phyloP scores from a whole-genome alignment of 331 rosid species.

The Pyrus hybrid region DNA sequence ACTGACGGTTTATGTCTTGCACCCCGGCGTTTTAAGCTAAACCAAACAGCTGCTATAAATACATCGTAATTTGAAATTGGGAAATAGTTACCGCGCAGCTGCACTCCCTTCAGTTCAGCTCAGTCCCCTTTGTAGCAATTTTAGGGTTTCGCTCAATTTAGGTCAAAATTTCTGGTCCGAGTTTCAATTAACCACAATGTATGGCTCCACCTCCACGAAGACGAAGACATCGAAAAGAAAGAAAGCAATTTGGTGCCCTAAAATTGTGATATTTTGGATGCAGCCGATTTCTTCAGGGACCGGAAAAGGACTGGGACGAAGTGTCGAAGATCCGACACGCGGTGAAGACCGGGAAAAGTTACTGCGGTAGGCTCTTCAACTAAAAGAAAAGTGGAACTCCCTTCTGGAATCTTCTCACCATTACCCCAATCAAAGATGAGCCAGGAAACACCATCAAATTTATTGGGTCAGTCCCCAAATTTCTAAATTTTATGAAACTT shows the following conservation, averaged over 20 bases:
- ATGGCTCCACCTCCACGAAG: neutral
- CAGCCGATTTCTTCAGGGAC: slow-evolving; percentile 98
- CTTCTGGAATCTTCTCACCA: slow-evolving; percentile 94
- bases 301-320: slow-evolving; percentile 78
- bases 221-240: neutral
- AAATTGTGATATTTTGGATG: slow-evolving; percentile 14
- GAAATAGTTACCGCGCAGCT: neutral
- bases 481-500: neutral
- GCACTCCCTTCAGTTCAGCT: neutral
- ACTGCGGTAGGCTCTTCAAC: slow-evolving; percentile 83
- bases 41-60: neutral
- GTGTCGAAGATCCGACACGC: slow-evolving; percentile 78
- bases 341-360: slow-evolving; percentile 60
- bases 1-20: no score
- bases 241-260: neutral
- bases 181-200: neutral
- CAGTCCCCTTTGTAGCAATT: neutral
- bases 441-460: slow-evolving; percentile 68
- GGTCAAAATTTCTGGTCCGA: neutral
- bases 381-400: slow-evolving; percentile 88
- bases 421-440: slow-evolving; percentile 85
- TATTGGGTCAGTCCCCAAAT: slow-evolving; percentile 63
- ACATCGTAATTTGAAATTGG: neutral
- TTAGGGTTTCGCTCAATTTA: neutral
- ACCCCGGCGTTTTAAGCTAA: neutral